Conservation (phyloP, 1,139 yeast genomes). For the Pneumocystis carinii region DNA sequence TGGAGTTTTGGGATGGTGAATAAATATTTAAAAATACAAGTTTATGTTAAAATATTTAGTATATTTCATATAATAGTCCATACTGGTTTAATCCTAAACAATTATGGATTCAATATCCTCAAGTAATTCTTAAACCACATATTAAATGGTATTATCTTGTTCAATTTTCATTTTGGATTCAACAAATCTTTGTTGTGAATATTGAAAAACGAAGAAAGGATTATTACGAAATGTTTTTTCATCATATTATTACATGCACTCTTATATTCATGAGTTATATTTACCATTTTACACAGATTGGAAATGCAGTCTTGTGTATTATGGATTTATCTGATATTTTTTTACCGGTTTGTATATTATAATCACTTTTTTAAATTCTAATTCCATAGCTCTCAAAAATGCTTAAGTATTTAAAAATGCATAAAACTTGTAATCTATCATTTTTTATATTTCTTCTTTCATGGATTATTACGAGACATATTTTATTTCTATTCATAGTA, state of each 20-base stretch:
- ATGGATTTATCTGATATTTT: conserved; percentile 77
- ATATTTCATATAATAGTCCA: conserved; percentile 19
- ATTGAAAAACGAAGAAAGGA: conserved; percentile 72
- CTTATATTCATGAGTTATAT: conserved; percentile 60
- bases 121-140: conserved; percentile 29
- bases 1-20: conserved; percentile 38
- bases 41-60: background rate
- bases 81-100: conserved; percentile 46
- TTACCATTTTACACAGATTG: conserved; percentile 59
- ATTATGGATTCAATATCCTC: conserved; percentile 67
- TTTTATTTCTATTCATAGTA: conserved; percentile 51
- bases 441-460: conserved; percentile 50
- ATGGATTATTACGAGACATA: conserved; percentile 67
- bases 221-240: conserved; percentile 71
- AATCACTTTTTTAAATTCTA: background rate
- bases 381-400: conserved; percentile 42
- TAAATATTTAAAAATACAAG: background rate
- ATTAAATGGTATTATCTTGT: conserved; percentile 59
- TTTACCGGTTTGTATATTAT: conserved; percentile 28
- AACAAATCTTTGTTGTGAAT: conserved; percentile 61
- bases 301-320: conserved; percentile 58
- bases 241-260: conserved; percentile 65
- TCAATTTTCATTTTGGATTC: conserved; percentile 65
- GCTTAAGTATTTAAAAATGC: conserved; percentile 55
- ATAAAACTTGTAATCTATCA: conserved; percentile 47